A percentile compares a stretch with the other conserved stretches of the same genome.
Conservation (phyloP, 768 basidiomycete species). For the Pleurotus cornucopiae region DNA sequence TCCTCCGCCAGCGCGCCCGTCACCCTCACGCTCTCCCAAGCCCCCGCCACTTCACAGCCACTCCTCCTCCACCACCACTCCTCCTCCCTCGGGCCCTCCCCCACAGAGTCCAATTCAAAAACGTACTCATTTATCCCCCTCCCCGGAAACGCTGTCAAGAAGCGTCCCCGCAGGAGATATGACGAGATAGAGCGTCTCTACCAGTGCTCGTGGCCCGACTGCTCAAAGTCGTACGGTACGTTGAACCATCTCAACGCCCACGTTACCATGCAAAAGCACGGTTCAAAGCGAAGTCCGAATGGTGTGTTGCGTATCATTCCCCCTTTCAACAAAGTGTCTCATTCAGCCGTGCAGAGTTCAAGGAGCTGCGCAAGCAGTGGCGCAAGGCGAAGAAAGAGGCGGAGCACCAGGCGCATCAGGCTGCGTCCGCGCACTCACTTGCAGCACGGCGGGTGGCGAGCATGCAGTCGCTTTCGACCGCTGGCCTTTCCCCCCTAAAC, state of each 20-base stretch:
- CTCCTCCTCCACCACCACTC: slow-evolving; percentile 21
- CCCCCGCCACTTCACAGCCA: slow-evolving; percentile 15
- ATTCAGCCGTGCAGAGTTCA: slow-evolving; percentile 73
- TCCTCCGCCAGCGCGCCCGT: slow-evolving; percentile 45
- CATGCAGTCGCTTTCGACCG: slow-evolving; percentile 6
- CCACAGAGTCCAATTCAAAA: slow-evolving; percentile 43
- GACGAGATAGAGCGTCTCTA: slow-evolving; percentile 97
- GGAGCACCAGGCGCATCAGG: slow-evolving; percentile 4
- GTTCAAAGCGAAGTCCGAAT: slow-evolving; percentile 80
- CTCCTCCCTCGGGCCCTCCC: slow-evolving; percentile 20
- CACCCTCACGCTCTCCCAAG: slow-evolving; percentile 15
- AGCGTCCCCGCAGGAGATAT: slow-evolving; percentile 79
- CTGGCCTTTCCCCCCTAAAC: slow-evolving; percentile 6
- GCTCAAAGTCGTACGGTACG: slow-evolving; percentile 86
- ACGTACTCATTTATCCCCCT: slow-evolving; percentile 81
- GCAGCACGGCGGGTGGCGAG: slow-evolving; percentile 1
- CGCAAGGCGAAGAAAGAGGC: slow-evolving; percentile 87
- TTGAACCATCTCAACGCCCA: slow-evolving; percentile 98
- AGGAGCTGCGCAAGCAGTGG: slow-evolving; percentile 96
- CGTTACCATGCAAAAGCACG: slow-evolving; percentile 98
- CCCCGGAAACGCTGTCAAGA: slow-evolving; percentile 77
- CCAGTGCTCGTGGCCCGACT: slow-evolving; percentile 75
- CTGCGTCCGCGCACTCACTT: slow-evolving; percentile 8
- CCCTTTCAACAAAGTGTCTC: slow-evolving; percentile 5
- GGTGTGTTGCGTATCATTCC: slow-evolving; percentile 47